phyloP scores from a whole-genome alignment of 2,329 filamentous ascomycete species.

The Geosmithia morbida region DNA sequence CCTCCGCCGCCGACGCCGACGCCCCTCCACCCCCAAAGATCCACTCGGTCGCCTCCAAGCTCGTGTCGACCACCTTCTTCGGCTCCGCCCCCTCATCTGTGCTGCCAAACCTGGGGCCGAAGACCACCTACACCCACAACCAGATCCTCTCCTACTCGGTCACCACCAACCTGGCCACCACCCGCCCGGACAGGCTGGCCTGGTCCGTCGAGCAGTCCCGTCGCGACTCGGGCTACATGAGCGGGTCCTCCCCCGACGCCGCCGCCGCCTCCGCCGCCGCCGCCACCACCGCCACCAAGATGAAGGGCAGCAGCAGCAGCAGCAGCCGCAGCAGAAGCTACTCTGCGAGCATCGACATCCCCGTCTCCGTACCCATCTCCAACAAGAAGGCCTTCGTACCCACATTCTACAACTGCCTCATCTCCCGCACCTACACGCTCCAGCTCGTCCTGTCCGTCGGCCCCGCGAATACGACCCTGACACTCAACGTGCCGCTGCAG shows the following conservation, averaged over 20 bases:
- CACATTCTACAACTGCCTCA: constrained; percentile 43
- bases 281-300: constrained; percentile 15
- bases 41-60: constrained; percentile 31
- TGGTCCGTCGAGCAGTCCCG: constrained; percentile 25
- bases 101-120: constrained; percentile 36
- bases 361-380: constrained; percentile 28
- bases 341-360: constrained; percentile 27
- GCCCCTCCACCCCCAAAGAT: constrained; percentile 32
- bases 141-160: constrained; percentile 31
- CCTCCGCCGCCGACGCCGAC: constrained; percentile 24
- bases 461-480: constrained; percentile 25
- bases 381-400: constrained; percentile 38
- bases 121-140: constrained; percentile 21
- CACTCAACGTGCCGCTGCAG: constrained; percentile 34
- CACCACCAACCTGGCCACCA: constrained; percentile 23
- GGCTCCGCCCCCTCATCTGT: constrained; percentile 26
- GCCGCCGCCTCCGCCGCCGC: constrained; percentile 9
- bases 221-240: constrained; percentile 39
- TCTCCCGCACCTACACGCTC: constrained; percentile 38
- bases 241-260: constrained; percentile 14
- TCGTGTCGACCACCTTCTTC: constrained; percentile 38
- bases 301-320: no score
- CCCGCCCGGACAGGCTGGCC: constrained; percentile 15
- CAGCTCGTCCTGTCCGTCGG: constrained; percentile 28
- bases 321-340: constrained; percentile 19